Conservation (phyloP, 192 early-diverging fungal species). For the Backusella macrospora region DNA sequence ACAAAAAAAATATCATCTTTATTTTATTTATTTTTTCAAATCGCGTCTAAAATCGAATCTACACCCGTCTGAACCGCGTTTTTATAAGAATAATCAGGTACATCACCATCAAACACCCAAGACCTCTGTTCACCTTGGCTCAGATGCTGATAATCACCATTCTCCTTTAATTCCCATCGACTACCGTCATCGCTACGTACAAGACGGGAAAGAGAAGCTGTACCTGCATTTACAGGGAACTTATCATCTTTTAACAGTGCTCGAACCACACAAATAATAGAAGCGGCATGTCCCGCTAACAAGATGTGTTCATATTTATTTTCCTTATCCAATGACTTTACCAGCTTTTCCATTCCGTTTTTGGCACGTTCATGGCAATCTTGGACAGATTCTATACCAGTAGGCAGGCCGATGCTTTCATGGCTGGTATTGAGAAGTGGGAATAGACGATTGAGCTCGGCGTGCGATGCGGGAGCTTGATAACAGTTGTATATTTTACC, state of each 20-base stretch:
- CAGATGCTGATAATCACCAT: constrained; percentile 24
- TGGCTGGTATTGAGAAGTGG: constrained; percentile 18
- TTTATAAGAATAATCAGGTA: constrained; percentile 28
- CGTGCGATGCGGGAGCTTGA: not conserved
- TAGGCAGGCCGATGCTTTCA: constrained; percentile 23
- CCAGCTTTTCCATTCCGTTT: constrained; percentile 19
- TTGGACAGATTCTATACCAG: constrained; percentile 19
- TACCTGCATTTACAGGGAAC: constrained; percentile 19
- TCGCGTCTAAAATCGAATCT: not conserved
- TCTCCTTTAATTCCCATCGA: constrained; percentile 23
- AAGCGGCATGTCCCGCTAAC: constrained; percentile 34
- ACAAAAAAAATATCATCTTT: too few relatives aligned
- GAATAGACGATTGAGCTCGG: constrained; percentile 20
- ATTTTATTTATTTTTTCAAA: constrained; percentile 4
- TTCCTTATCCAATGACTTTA: constrained; percentile 13
- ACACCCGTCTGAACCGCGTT: not conserved
- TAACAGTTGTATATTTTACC: constrained; percentile 17
- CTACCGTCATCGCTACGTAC: constrained; percentile 25
- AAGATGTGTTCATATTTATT: constrained; percentile 13
- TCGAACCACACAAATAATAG: constrained; percentile 27
- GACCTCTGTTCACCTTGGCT: constrained; percentile 23
- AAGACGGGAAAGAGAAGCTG: constrained; percentile 22
- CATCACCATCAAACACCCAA: constrained; percentile 38
- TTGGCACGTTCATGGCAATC: constrained; percentile 26
- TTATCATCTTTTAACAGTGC: constrained; percentile 28